These are phyloP conservation scores for Penicillium corylophilum DNA, from an alignment of 2,329 filamentous ascomycete genomes.

Conservation along the genomic window DNA sequence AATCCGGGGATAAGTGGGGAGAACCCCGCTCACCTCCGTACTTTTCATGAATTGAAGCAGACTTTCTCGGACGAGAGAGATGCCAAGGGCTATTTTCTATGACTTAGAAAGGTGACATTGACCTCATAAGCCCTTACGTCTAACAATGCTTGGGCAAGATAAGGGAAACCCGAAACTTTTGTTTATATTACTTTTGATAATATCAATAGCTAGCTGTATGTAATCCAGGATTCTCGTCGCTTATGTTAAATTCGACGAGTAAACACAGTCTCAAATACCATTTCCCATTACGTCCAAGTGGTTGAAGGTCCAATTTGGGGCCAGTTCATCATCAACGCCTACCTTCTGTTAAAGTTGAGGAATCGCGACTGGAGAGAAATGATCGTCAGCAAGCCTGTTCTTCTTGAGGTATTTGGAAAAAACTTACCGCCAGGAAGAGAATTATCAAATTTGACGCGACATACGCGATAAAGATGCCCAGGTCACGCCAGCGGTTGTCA, in stretches of 20 bases:
- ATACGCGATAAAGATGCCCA: constrained; percentile 76
- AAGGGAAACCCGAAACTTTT: background rate
- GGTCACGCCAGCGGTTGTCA: constrained; percentile 71
- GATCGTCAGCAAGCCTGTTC: constrained; percentile 3
- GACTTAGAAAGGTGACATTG: background rate
- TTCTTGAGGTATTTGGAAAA: background rate
- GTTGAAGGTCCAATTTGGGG: background rate
- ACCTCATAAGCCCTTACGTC: background rate
- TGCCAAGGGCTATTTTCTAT: background rate
- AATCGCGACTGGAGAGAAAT: constrained; percentile 39
- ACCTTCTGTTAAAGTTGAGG: constrained; percentile 49
- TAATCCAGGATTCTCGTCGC: too few species aligned
- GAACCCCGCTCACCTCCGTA: background rate
- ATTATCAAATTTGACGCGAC: constrained; percentile 73
- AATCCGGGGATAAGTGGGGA: constrained; percentile 4
- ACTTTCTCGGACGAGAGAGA: background rate
- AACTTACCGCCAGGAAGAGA: constrained; percentile 57
- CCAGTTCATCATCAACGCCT: background rate
- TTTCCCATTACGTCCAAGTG: background rate
- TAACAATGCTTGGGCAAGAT: background rate
- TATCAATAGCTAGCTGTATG: background rate
- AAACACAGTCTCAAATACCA: too few species aligned
- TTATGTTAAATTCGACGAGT: too few species aligned
- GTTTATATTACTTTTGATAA: background rate
- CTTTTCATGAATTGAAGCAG: background rate